Percentiles rank a stretch among this genome's conserved stretches.
These are phyloP conservation scores for Mimosa bimucronata DNA, from an alignment of 306 rosid species.

Conservation along the genomic window DNA sequence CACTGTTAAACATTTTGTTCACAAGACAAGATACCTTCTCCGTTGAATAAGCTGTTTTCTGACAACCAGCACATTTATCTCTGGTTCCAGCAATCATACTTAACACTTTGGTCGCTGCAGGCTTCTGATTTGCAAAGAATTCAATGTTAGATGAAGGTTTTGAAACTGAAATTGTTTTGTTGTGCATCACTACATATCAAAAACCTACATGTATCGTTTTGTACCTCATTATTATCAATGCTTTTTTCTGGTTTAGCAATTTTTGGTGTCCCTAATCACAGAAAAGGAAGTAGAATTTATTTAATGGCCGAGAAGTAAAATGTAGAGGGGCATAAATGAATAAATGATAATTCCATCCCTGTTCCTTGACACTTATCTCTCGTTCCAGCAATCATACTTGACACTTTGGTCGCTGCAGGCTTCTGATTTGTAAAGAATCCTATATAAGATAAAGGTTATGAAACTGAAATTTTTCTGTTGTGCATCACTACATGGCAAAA, in stretches of 20 bases:
- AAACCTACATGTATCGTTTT: neutral
- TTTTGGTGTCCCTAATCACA: slow-evolving; percentile 83
- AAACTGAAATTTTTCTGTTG: neutral
- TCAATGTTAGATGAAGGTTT: slow-evolving; percentile 30
- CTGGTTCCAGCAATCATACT: slow-evolving; percentile 94
- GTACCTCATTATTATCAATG: slow-evolving; percentile 60
- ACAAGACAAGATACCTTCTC: slow-evolving; percentile 69
- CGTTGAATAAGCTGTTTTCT: slow-evolving; percentile 89
- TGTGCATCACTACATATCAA: slow-evolving; percentile 18
- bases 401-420: slow-evolving; percentile 69
- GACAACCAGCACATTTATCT: slow-evolving; percentile 95
- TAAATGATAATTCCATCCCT: no score
- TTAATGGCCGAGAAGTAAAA: slow-evolving; percentile 26
- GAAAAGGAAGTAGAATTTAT: slow-evolving; percentile 5
- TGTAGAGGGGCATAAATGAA: neutral
- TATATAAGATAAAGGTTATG: slow-evolving; percentile 28
- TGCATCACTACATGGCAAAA: slow-evolving; percentile 17
- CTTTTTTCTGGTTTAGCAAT: slow-evolving; percentile 81
- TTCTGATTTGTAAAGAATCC: slow-evolving; percentile 52
- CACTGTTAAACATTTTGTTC: neutral
- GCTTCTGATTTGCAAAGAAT: slow-evolving; percentile 60
- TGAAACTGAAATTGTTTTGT: neutral
- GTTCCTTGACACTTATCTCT: slow-evolving; percentile 94
- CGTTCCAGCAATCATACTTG: slow-evolving; percentile 92
- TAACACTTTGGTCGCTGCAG: slow-evolving; percentile 67